Evolutionary conservation across 2,329 filamentous ascomycete genomes (phyloP).

Genomic region (Pseudogymnoascus pannorum): DNA sequence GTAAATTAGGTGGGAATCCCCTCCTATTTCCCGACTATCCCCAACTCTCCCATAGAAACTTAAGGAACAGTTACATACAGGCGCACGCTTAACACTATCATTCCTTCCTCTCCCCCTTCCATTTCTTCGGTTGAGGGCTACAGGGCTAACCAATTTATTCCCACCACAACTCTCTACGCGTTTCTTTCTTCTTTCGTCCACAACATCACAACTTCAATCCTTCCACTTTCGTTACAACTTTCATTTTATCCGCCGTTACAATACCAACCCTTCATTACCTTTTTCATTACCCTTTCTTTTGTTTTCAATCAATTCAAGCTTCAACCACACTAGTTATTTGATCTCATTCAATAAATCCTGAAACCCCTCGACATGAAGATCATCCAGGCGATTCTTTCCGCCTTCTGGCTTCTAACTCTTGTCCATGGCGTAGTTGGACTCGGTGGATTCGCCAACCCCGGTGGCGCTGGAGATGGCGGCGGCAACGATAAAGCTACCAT

Average conservation of each 20-base stretch:
- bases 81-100: neutral
- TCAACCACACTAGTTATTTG: neutral
- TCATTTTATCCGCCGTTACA: neutral
- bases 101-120: neutral
- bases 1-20: neutral
- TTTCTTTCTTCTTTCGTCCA: neutral
- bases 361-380: constrained; percentile 26
- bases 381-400: constrained; percentile 23
- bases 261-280: neutral
- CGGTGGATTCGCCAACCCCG: constrained; percentile 18
- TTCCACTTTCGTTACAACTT: neutral
- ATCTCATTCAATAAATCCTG: constrained; percentile 3
- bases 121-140: neutral
- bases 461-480: constrained; percentile 12
- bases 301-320: neutral
- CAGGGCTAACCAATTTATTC: neutral
- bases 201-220: neutral
- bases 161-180: neutral
- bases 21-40: neutral
- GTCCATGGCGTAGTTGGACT: constrained; percentile 14
- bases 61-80: neutral
- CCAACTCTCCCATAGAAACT: neutral
- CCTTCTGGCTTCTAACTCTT: constrained; percentile 24
- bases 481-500: constrained; percentile 30
- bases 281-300: neutral